Conservation (phyloP, 257 asterid genomes). For the Solanum habrochaites region DNA sequence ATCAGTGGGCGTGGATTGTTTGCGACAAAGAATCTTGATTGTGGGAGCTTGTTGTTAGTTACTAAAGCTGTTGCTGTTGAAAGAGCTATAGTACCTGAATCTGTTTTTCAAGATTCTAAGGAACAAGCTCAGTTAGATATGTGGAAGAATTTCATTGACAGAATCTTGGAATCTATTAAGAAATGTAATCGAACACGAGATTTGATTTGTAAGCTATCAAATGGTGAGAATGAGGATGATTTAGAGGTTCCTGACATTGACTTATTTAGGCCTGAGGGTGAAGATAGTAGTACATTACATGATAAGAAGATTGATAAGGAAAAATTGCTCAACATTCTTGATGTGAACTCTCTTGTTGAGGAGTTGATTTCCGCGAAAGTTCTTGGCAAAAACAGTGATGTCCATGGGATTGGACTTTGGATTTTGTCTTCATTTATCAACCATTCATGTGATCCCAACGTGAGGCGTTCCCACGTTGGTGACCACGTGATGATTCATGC, state of each 20-base stretch:
- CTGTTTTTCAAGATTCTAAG: conserved; percentile 14
- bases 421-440: conserved; percentile 55
- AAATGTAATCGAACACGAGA: conserved; percentile 18
- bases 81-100: conserved; percentile 55
- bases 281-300: background rate
- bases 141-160: conserved; percentile 75
- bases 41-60: conserved; percentile 46
- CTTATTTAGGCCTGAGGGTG: conserved; percentile 35
- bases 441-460: conserved; percentile 86
- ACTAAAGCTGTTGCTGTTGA: conserved; percentile 63
- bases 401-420: conserved; percentile 77
- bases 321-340: conserved; percentile 40
- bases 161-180: conserved; percentile 26
- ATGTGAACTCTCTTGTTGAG: conserved; percentile 62
- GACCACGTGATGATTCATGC: conserved; percentile 64
- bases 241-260: conserved; percentile 35
- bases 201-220: conserved; percentile 40
- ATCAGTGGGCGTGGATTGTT: conserved; percentile 72
- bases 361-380: conserved; percentile 51
- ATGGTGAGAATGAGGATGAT: conserved; percentile 38
- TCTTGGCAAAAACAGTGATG: conserved; percentile 44
- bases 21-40: conserved; percentile 45
- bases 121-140: conserved; percentile 49
- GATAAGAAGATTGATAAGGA: conserved; percentile 27
- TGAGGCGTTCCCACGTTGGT: conserved; percentile 67